Evolutionary conservation across 2,329 filamentous ascomycete genomes (phyloP), one percentile per base, ranked within the genome.

Genomic region (Xylariales sp.): DNA sequence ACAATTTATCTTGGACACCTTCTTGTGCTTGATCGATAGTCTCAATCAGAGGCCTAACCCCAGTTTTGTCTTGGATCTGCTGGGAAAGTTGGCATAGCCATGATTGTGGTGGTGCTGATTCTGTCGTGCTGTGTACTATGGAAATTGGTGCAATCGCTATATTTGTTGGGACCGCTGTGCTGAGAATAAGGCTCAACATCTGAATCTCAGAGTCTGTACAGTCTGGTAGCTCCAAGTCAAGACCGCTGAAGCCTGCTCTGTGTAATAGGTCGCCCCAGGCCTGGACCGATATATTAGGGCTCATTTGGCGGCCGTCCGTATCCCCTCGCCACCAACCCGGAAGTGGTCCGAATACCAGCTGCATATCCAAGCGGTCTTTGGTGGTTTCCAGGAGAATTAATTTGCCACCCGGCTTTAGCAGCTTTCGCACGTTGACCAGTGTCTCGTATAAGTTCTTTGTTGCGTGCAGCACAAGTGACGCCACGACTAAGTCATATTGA

Each of bases 401-500:
- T 6, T 25, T 31, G 3, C 46, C 47, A 21, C 37, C 39, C 10
- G 46, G 46, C 27, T 32, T 34, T 10, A 49, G 28, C 15, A 49
- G 25, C n/a, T 27, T 29, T 4, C 37, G 35, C 10, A 44, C 29
- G 29, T 49, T 42, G 12, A 15, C 6, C 14, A 49, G 17, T 2
- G 47, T 49, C 3, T 35, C 12, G 4, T 38, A 21, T 5, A 49
- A 6, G 12, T 25, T 30, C 2, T 16, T 13, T 10, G 47, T 49
- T 6, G 47, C 47, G 37, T 49, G 47, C n/a, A 49, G 33, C 19
- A 48, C 34, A 17, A 13, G 12, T 19, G 34, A 8, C n/a, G 34
- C 34, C 5, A 37, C 19, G 4, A 37, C 16, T 8, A 29, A 7
- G 25, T 37, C 34, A 25, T 37, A 29, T n/a, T 5, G 12, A 6